These are phyloP conservation scores for Verticillium zaregamsianum DNA, from an alignment of 2,329 filamentous ascomycete genomes.

Conservation along the genomic window DNA sequence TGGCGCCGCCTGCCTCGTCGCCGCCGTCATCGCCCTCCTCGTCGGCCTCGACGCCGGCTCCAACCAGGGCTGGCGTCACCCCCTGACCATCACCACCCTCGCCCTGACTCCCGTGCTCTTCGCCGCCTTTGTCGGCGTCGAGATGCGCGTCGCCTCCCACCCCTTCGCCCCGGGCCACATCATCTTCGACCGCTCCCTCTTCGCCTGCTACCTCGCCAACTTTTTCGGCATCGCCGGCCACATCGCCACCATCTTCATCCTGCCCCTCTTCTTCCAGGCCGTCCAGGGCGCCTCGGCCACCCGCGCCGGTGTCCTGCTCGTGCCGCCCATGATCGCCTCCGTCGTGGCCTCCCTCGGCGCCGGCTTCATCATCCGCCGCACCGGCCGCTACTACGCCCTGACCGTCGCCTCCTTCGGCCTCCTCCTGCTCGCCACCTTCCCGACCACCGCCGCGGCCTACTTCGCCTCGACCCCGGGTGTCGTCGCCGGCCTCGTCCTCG, in stretches of 20 bases:
- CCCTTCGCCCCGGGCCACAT: constrained; percentile 74
- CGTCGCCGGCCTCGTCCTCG: constrained; percentile 51
- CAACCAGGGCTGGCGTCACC: constrained; percentile 64
- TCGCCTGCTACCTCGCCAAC: constrained; percentile 67
- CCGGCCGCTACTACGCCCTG: constrained; percentile 67
- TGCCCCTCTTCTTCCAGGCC: constrained; percentile 76
- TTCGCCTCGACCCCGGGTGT: constrained; percentile 45
- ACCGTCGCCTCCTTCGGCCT: constrained; percentile 54
- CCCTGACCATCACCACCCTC: constrained; percentile 54
- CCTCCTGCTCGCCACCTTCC: constrained; percentile 48
- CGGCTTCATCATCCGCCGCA: constrained; percentile 65
- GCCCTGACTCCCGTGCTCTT: constrained; percentile 55
- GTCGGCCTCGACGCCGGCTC: constrained; percentile 69
- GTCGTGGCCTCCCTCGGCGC: constrained; percentile 62
- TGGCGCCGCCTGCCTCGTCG: constrained; percentile 62
- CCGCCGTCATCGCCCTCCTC: constrained; percentile 62
- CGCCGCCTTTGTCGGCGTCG: constrained; percentile 62
- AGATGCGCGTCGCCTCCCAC: constrained; percentile 61
- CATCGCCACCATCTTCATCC: constrained; percentile 60
- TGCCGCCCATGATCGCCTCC: constrained; percentile 60
- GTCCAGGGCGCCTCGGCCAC: constrained; percentile 62
- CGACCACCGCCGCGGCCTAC: constrained; percentile 51
- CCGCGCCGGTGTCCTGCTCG: constrained; percentile 57
- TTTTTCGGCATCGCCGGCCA: constrained; percentile 64
- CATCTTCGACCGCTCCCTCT: constrained; percentile 62